Evolutionary conservation across 1,139 yeast species (phyloP), one percentile per base, ranked within the genome.

Genomic region (Debaryomyces sp.): DNA sequence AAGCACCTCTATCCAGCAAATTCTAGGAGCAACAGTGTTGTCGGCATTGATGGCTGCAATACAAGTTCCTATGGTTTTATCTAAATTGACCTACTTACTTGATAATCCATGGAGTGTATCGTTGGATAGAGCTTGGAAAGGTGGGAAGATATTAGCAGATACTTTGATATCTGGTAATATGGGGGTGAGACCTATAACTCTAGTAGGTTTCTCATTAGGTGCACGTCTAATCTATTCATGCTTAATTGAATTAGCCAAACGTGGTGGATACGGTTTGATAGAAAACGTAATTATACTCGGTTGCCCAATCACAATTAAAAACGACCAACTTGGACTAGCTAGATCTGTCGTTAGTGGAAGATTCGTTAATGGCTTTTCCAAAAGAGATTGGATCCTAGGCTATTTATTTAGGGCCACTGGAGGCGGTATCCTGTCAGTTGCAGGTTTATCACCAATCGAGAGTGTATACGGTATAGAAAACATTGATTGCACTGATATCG

Each of bases 61-160:
- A 46, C 98, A 94, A 65, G 74, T 89, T 52, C 99, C 99, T 0
- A 85, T 95, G 91, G 87, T 89, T 52, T 75, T 95, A 41, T 84
- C 97, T 0, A 95, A 95, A 61, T 73, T 95, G 35, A 87, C 97
- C 0, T 95, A 95, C 60, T 70, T 95, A 40, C 77, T 95, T 34
- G 99, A 95, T 64, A 95, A 95, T 61, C 99, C 99, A 0, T 95
- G 99, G 99, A 92, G 87, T 61, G 98, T 94, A 5, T 92, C 99
- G 0, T 73, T 95, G 51, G 98, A 94, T 66, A 79, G 99, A 53
- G 99, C 99, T 0, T 92, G 98, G 97, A 81, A 92, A 44, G 96
- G 98, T 0, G 99, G 99, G 2, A 75, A 85, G 52, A 84, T 95
- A 43, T 68, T 95, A 50, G 99, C 99, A 0, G 99, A 95, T 62